Evolutionary conservation across 192 early-diverging fungal species (phyloP).

Genomic region (Pilaira anomala): DNA sequence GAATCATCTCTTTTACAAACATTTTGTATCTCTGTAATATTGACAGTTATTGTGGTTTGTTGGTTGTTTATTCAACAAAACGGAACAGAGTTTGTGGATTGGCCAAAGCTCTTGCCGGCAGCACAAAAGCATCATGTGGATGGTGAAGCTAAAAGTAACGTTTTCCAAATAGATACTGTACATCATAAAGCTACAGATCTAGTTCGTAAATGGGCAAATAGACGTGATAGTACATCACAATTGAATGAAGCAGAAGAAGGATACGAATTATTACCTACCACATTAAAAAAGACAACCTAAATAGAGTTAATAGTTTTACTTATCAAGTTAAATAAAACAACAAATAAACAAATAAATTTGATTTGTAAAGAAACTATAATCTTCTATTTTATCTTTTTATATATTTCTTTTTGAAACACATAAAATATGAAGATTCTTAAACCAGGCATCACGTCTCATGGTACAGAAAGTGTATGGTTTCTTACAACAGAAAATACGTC

Average conservation of each 20-base stretch:
- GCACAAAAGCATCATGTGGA: no score
- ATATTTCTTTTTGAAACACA: no score
- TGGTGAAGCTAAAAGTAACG: neutral
- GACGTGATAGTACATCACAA: conserved; percentile 9
- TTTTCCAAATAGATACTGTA: neutral
- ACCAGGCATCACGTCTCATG: conserved; percentile 8
- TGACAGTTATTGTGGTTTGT: conserved; percentile 33
- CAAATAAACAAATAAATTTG: no score
- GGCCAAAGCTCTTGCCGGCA: conserved; percentile 45
- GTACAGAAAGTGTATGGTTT: conserved; percentile 1
- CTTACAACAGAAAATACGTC: conserved; percentile 15
- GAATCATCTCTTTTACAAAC: conserved; percentile 22
- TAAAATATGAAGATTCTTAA: no score
- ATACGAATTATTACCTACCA: conserved; percentile 12
- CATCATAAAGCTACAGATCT: neutral
- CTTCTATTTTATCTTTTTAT: no score
- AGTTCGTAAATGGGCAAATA: neutral
- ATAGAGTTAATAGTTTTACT: no score
- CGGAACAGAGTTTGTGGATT: conserved; percentile 46
- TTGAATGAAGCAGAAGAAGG: conserved; percentile 28
- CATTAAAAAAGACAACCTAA: conserved; percentile 28
- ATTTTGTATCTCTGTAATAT: conserved; percentile 36
- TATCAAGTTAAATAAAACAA: no score
- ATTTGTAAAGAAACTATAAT: no score
- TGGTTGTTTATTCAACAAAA: conserved; percentile 41